Conservation (phyloP, 2,329 filamentous ascomycete genomes). For the Myriosclerotinia duriaeana region DNA sequence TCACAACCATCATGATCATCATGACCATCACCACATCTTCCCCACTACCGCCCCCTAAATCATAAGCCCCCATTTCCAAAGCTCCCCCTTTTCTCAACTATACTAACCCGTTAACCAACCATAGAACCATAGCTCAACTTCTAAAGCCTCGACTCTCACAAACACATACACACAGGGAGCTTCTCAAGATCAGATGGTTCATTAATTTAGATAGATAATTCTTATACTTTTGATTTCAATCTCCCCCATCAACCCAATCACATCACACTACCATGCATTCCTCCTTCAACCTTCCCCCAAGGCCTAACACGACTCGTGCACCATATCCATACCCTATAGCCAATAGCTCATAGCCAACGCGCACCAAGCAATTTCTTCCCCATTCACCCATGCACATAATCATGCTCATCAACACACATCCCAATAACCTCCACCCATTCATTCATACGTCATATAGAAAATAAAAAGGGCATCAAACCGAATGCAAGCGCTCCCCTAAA, state of each 20-base stretch:
- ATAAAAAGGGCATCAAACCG: background rate
- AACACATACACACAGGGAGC: no score
- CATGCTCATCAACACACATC: no score
- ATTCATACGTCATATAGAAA: constrained; percentile 10
- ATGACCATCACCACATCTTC: no score
- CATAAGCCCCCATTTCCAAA: no score
- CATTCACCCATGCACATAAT: background rate
- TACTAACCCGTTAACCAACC: no score
- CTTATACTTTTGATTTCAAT: background rate
- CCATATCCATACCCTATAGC: background rate
- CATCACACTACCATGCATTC: background rate
- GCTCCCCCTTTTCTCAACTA: no score
- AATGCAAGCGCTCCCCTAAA: background rate
- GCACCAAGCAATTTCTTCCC: background rate
- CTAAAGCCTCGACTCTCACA: no score
- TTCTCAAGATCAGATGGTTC: background rate
- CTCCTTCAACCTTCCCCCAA: background rate
- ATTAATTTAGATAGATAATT: background rate
- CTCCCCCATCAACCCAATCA: background rate
- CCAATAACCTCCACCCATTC: background rate
- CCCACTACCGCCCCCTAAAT: no score
- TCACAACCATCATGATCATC: no score
- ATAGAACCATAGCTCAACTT: no score
- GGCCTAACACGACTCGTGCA: background rate
- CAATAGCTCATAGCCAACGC: background rate